Evolutionary conservation across 2,329 filamentous ascomycete genomes (phyloP).

Genomic region (Biscogniauxia sp.): DNA sequence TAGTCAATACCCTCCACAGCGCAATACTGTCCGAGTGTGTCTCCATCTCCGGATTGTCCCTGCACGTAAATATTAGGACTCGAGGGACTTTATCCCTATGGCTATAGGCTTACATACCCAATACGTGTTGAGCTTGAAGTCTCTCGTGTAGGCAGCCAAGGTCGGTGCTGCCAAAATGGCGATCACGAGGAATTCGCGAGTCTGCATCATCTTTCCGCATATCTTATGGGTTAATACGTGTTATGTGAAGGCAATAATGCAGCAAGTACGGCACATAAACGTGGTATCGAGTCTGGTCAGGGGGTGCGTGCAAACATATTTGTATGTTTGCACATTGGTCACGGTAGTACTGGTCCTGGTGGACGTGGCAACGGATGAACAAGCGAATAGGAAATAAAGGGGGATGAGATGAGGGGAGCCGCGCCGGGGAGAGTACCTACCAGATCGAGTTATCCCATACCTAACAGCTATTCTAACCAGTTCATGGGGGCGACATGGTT

Average conservation of each 20-base stretch:
- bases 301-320: no score
- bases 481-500: no score
- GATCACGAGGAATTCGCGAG: background rate
- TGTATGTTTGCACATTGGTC: no score
- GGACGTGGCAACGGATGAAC: no score
- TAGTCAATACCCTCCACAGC: slow-evolving; percentile 36
- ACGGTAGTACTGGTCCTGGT: no score
- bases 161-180: slow-evolving; percentile 19
- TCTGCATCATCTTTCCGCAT: background rate
- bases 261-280: background rate
- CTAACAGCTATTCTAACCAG: no score
- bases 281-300: background rate
- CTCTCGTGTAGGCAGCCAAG: slow-evolving; percentile 18
- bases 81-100: background rate
- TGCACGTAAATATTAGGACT: slow-evolving; percentile 8
- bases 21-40: slow-evolving; percentile 30
- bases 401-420: background rate
- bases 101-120: slow-evolving; percentile 19
- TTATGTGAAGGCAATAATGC: background rate
- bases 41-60: slow-evolving; percentile 21
- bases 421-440: no score
- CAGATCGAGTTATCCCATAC: no score
- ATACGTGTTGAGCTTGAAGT: slow-evolving; percentile 27
- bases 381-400: background rate
- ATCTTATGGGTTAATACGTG: background rate